Conservation (phyloP, 192 early-diverging fungal genomes). For the Backusella tarrabulga region DNA sequence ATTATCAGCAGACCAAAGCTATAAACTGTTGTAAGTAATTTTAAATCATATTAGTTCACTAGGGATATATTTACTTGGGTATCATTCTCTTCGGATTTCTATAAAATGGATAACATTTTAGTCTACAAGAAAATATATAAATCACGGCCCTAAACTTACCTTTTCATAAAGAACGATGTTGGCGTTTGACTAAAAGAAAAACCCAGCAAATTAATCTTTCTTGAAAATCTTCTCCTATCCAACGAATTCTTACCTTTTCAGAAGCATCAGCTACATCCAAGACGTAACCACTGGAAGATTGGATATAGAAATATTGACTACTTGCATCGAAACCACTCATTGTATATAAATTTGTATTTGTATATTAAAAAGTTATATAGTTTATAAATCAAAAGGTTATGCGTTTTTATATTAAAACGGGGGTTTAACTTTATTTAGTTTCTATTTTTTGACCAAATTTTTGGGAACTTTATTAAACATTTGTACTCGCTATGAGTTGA, state of each 20-base stretch:
- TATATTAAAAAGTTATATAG: neutral
- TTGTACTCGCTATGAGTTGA: neutral
- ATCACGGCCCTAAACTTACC: neutral
- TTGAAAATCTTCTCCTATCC: neutral
- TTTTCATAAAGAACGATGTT: neutral
- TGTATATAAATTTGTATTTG: no score
- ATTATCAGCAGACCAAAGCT: conserved; percentile 5
- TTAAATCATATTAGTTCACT: no score
- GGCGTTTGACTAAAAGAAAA: neutral
- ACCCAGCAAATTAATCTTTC: neutral
- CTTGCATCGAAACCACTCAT: conserved; percentile 19
- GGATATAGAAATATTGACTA: conserved; percentile 29
- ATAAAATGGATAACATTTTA: neutral
- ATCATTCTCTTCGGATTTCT: neutral
- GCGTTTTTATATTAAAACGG: neutral
- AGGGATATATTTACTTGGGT: neutral
- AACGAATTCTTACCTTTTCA: conserved; percentile 9
- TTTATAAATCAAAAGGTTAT: neutral
- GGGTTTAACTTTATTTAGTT: neutral
- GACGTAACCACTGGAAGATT: conserved; percentile 13
- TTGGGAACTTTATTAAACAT: neutral
- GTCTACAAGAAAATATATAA: neutral
- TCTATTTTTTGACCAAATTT: neutral
- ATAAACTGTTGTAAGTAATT: neutral
- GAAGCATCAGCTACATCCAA: conserved; percentile 21